Base-by-base conservation (phyloP, 2,329 filamentous ascomycete genomes). In the Colletotrichum siamense region DNA sequence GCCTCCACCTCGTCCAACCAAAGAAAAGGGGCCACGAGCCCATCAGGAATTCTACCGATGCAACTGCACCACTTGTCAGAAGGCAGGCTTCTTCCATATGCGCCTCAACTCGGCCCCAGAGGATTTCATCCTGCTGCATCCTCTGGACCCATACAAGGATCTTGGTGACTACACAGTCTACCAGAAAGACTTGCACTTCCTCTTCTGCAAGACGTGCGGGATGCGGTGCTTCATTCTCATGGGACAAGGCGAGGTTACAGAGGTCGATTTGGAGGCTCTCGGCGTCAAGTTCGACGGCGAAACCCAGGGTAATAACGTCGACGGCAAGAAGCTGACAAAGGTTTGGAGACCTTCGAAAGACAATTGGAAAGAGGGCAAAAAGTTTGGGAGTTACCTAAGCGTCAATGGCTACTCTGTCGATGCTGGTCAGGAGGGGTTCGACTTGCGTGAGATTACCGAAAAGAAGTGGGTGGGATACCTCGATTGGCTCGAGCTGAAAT, bases 61-160 rank as follows among this genome's bases (percentile, higher is more conserved):
- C 83, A 90, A 90, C 77, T 90, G 88, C 80, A 86, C 81, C 13
- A 84, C 86, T 13, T 90, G 88, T 80, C 86, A 89, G 65, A 90
- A 90, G 78, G 83, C 86, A 76, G 85, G 84, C 16, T 83, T 87
- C 74, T 86, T 89, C 77, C 88, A 90, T 79, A 80, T 87, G 61
- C 86, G 88, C 13, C 82, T 86, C 12, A 80, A 77, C 59, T 77
- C 76, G 36, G 52, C 77, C 15, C 78, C 80, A 22, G 80, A 85
- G 18, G 87, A 90, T 80, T 90, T 90, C 79, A 79, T 87, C 9
- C 84, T 90, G 12, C 82, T 88, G 4, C 85, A 84, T 4, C 88
- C 89, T 0, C 67, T 82, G 2, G 80, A 85, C 65, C 85, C 84
- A 8, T 76, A 85, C 24, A 69, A 78, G 1, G 85, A 85, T 13